Conservation (phyloP, 176 grass and related monocot species). For the Zoysia pacifica region DNA sequence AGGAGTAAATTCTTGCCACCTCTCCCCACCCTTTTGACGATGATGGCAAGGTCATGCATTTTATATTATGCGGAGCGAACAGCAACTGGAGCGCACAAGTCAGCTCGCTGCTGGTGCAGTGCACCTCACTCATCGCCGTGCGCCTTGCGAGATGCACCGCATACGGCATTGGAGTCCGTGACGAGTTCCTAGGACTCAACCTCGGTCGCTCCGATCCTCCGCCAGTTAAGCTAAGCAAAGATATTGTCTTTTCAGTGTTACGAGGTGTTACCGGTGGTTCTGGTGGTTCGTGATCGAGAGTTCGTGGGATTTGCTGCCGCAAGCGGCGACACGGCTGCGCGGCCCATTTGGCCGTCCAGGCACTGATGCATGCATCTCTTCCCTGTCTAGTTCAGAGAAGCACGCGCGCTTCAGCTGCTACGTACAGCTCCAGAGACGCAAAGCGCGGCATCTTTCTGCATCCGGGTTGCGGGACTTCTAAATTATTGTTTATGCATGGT, state of each 20-base stretch:
- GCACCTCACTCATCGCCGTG: too few relatives aligned
- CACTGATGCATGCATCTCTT: not conserved
- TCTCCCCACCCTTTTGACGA: too few relatives aligned
- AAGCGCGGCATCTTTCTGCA: slow-evolving; percentile 26
- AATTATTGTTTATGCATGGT: not conserved
- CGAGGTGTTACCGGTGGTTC: not conserved
- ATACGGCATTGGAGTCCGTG: too few relatives aligned
- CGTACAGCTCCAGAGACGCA: slow-evolving; percentile 12
- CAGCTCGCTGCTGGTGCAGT: too few relatives aligned
- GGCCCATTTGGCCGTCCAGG: not conserved
- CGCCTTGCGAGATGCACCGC: too few relatives aligned
- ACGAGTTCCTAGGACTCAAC: too few relatives aligned
- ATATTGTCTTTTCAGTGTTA: not conserved
- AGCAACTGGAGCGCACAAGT: too few relatives aligned
- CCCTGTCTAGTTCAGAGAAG: not conserved
- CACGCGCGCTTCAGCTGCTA: not conserved
- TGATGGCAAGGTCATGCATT: too few relatives aligned
- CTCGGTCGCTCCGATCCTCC: not conserved
- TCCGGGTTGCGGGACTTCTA: not conserved
- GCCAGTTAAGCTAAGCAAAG: not conserved
- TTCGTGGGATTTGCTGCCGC: slow-evolving; percentile 39
- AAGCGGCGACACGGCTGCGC: not conserved
- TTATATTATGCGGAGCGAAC: too few relatives aligned
- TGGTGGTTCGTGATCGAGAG: slow-evolving; percentile 8
- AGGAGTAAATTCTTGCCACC: too few relatives aligned